Evolutionary conservation across 441 rosid species (phyloP).

Genomic region (Eutrema salsugineum): DNA sequence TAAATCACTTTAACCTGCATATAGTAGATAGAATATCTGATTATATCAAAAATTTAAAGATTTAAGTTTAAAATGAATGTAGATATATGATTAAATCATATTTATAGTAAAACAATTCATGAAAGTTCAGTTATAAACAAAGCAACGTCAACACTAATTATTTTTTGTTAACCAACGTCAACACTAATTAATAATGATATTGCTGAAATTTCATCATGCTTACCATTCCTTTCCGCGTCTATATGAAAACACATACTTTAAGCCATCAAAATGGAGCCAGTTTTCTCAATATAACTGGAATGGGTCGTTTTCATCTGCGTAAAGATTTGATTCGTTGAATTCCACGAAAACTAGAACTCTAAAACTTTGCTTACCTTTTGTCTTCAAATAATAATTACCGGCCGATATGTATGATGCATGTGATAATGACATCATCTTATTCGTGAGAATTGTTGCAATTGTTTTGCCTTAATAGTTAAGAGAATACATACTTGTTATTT

Average conservation of each 20-base stretch:
- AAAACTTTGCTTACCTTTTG: background rate
- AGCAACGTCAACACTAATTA: background rate
- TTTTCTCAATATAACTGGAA: background rate
- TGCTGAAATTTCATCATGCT: background rate
- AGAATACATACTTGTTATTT: too few relatives aligned
- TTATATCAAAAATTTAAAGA: background rate
- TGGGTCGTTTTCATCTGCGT: background rate
- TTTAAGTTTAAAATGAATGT: background rate
- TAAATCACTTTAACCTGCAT: background rate
- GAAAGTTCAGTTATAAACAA: background rate
- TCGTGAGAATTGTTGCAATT: background rate
- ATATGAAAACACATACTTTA: background rate
- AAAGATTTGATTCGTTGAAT: background rate
- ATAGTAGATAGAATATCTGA: background rate
- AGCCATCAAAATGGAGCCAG: slow-evolving; percentile 6
- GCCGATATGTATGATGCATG: background rate
- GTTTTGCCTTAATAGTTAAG: background rate
- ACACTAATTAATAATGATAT: background rate
- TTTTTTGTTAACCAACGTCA: too few relatives aligned
- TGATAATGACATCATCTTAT: background rate
- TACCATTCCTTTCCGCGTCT: slow-evolving; percentile 1
- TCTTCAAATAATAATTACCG: background rate
- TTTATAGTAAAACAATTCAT: background rate
- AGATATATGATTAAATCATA: background rate
- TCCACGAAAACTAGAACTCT: background rate